Percentiles rank a stretch among this genome's conserved stretches.
These are phyloP conservation scores for Abrus precatorius DNA, from an alignment of 306 rosid genomes.

Conservation along the genomic window DNA sequence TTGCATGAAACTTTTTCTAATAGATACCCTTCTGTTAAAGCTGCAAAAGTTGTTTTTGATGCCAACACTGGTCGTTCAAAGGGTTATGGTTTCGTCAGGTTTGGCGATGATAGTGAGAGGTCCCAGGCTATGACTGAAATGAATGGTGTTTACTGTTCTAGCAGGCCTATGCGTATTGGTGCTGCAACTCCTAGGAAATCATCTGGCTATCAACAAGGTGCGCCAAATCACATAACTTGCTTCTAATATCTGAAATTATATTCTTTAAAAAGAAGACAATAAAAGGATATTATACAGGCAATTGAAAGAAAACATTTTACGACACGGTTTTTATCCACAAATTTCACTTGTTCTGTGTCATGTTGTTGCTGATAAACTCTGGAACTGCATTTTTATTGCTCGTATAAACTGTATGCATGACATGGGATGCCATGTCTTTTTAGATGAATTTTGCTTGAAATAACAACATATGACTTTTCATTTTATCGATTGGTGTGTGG, in stretches of 20 bases:
- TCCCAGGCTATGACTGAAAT: conserved; percentile 87
- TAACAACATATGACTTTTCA: neutral
- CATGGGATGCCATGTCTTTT: neutral
- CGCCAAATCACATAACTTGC: conserved; percentile 28
- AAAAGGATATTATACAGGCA: neutral
- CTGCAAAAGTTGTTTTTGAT: conserved; percentile 96
- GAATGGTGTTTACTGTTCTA: conserved; percentile 89
- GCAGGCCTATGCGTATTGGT: conserved; percentile 96
- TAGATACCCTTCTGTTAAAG: conserved; percentile 90
- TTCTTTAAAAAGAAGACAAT: neutral
- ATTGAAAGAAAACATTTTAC: conserved; percentile 16
- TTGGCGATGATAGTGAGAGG: conserved; percentile 90
- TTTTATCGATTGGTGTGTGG: neutral
- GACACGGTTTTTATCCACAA: neutral
- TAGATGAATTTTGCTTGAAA: conserved; percentile 37
- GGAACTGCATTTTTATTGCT: conserved; percentile 21
- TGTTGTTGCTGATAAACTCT: neutral
- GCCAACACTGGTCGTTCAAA: conserved; percentile 94
- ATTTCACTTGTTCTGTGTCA: conserved; percentile 2
- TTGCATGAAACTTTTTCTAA: conserved; percentile 79
- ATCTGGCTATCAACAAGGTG: conserved; percentile 87
- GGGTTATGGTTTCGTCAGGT: conserved; percentile 98
- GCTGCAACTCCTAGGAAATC: conserved; percentile 98
- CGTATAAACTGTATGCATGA: neutral
- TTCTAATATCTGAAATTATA: conserved; percentile 30